Percentiles rank a stretch among this genome's conserved stretches.
phyloP scores from a whole-genome alignment of 2,329 filamentous ascomycete genomes.

The Zymoseptoria crescenta region DNA sequence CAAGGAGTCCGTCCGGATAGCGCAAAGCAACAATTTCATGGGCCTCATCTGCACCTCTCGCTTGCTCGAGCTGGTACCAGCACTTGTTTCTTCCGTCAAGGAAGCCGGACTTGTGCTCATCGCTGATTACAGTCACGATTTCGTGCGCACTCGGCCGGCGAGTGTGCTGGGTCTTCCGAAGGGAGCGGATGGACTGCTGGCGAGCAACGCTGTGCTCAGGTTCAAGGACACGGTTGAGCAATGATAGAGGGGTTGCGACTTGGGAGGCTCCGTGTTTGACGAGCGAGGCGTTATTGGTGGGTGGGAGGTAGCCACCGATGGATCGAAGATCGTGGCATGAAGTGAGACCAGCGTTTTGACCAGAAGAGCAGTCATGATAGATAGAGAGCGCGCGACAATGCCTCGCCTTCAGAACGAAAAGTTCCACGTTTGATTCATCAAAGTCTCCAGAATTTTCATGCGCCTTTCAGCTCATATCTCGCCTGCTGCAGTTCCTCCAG shows the following conservation, averaged over 20 bases:
- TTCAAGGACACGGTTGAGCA: constrained; percentile 79
- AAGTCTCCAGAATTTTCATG: constrained; percentile 33
- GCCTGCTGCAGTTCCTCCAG: constrained; percentile 56
- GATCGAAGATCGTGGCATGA: not conserved
- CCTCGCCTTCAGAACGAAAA: not conserved
- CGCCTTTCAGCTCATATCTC: constrained; percentile 61
- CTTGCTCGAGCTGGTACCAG: constrained; percentile 84
- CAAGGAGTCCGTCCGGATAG: constrained; percentile 89
- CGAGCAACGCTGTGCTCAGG: constrained; percentile 74
- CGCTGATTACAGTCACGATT: constrained; percentile 58
- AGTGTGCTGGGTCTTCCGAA: constrained; percentile 57
- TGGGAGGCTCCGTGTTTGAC: not conserved
- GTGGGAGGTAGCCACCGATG: not conserved
- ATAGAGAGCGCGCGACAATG: not conserved
- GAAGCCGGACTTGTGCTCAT: constrained; percentile 88
- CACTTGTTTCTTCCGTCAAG: constrained; percentile 87
- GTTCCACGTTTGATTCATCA: not conserved
- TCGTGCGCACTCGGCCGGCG: constrained; percentile 31
- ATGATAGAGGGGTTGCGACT: constrained; percentile 4
- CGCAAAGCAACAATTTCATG: constrained; percentile 97
- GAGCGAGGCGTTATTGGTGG: not conserved
- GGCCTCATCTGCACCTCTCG: constrained; percentile 84
- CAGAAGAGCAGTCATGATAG: not conserved
- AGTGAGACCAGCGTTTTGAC: not conserved
- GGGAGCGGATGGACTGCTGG: constrained; percentile 80